Evolutionary conservation across 106 monocot genomes (phyloP).

Genomic region (Acorus gramineus): DNA sequence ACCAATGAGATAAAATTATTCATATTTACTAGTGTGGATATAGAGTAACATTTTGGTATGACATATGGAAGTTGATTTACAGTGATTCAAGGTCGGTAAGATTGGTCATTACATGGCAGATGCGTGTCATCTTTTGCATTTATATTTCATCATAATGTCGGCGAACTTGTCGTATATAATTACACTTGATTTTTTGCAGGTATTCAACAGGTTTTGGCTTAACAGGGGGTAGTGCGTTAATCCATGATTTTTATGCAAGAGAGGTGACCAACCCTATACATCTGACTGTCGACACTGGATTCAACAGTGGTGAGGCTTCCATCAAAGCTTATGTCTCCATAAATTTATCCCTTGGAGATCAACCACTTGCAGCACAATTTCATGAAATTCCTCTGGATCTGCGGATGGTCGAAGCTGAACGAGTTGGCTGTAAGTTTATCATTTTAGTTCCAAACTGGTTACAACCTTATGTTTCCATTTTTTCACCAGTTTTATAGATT

Average conservation of each 20-base stretch:
- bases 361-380: conserved; percentile 81
- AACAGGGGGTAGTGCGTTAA: conserved; percentile 74
- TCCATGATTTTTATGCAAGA: conserved; percentile 87
- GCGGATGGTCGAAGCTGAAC: conserved; percentile 77
- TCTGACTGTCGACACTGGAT: conserved; percentile 86
- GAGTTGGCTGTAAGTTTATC: conserved; percentile 65
- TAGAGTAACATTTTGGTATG: no score
- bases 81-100: no score
- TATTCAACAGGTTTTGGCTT: conserved; percentile 92
- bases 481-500: background rate
- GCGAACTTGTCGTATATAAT: background rate
- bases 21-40: no score
- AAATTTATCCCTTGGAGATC: conserved; percentile 72
- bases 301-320: conserved; percentile 74
- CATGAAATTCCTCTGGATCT: conserved; percentile 89
- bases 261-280: conserved; percentile 81
- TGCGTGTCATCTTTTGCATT: background rate
- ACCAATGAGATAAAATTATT: no score
- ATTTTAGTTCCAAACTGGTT: background rate
- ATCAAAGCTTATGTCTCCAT: conserved; percentile 80
- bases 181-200: conserved; percentile 28
- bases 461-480: background rate
- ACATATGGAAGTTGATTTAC: no score
- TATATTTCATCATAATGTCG: background rate
- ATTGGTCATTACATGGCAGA: background rate